These are phyloP conservation scores for Talaromyces liani DNA, from an alignment of 495 filamentous ascomycete species.

Conservation along the genomic window DNA sequence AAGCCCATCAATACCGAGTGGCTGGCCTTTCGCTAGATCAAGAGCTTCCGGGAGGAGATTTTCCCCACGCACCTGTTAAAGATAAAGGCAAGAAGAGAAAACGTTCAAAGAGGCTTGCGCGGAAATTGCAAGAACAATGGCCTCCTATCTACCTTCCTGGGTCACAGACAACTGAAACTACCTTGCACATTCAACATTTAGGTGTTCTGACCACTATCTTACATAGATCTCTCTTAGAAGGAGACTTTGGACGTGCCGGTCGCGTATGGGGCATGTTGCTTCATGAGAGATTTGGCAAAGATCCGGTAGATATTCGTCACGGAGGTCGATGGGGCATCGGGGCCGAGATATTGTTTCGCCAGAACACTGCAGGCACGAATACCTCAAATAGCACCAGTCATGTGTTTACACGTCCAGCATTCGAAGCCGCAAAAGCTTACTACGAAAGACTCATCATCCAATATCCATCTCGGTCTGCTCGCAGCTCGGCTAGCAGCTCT, in stretches of 20 bases:
- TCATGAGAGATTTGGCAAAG: conserved; percentile 44
- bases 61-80: conserved; percentile 30
- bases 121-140: conserved; percentile 22
- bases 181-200: conserved; percentile 50
- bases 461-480: conserved; percentile 48
- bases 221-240: conserved; percentile 52
- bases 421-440: conserved; percentile 52
- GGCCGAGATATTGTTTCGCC: conserved; percentile 56
- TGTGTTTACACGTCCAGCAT: conserved; percentile 42
- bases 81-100: background rate
- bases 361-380: conserved; percentile 11
- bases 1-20: conserved; percentile 38
- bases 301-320: conserved; percentile 45
- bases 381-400: conserved; percentile 5
- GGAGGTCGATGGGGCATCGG: conserved; percentile 61
- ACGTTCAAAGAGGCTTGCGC: conserved; percentile 14
- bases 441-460: conserved; percentile 63
- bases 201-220: conserved; percentile 51
- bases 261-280: conserved; percentile 59
- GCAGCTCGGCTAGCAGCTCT: conserved; percentile 37
- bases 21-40: conserved; percentile 39
- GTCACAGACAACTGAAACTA: conserved; percentile 26
- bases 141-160: conserved; percentile 29
- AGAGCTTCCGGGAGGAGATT: conserved; percentile 34
- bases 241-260: conserved; percentile 55